Evolutionary conservation across 345 rosid species (phyloP).

Genomic region (Citrus australasica): DNA sequence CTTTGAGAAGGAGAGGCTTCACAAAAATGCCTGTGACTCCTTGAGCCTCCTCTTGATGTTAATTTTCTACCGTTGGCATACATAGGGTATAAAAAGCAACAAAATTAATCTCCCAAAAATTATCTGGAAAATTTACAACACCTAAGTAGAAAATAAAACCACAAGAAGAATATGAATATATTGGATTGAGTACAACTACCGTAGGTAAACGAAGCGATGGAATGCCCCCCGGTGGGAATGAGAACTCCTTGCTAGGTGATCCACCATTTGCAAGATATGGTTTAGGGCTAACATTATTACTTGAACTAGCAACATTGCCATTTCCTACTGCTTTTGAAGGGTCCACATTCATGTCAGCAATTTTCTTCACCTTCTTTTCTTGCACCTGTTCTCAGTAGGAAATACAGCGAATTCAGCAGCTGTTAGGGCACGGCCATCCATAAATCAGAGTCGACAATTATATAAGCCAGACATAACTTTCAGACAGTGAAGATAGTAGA

Average conservation of each 20-base stretch:
- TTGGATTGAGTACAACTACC: conserved; percentile 58
- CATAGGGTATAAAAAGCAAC: background rate
- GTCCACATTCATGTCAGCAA: conserved; percentile 74
- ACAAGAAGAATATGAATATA: conserved; percentile 1
- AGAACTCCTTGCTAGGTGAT: conserved; percentile 49
- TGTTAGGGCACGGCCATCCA: background rate
- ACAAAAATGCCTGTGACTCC: background rate
- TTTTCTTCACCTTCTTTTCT: conserved; percentile 92
- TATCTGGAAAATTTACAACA: background rate
- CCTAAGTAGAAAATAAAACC: background rate
- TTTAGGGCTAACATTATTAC: conserved; percentile 44
- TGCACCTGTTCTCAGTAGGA: conserved; percentile 59
- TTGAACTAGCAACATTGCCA: conserved; percentile 72
- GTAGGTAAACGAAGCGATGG: conserved; percentile 82
- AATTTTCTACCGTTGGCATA: background rate
- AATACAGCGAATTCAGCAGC: conserved; percentile 9
- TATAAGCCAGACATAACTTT: background rate
- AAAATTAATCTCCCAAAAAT: background rate
- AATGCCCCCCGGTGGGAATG: conserved; percentile 66
- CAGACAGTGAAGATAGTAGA: background rate
- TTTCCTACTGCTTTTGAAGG: conserved; percentile 61
- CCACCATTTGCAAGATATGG: conserved; percentile 60
- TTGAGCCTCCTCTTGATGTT: background rate
- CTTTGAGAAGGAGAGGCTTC: background rate
- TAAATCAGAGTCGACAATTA: background rate